Conservation (phyloP, 257 asterid genomes). For the Knoxia roxburghii region DNA sequence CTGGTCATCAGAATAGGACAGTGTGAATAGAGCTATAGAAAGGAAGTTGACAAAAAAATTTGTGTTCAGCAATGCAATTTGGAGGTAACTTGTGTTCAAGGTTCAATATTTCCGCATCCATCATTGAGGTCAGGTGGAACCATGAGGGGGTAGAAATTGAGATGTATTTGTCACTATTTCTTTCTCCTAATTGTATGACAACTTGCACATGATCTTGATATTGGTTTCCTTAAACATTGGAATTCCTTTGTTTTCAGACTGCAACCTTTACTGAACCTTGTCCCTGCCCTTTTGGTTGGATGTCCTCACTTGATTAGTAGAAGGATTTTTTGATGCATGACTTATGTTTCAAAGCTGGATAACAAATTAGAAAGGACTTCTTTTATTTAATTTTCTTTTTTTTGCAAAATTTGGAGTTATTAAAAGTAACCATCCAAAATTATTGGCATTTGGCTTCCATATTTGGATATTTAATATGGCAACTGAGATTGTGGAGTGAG, state of each 20-base stretch:
- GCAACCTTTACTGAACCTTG: not conserved
- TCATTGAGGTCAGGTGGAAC: not conserved
- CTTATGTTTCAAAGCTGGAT: not conserved
- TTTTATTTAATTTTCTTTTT: too few relatives aligned
- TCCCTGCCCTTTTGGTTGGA: not conserved
- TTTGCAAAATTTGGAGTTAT: not conserved
- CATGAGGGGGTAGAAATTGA: not conserved
- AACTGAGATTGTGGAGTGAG: not conserved
- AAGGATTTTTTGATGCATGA: not conserved
- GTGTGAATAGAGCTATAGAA: too few relatives aligned
- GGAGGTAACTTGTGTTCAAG: not conserved
- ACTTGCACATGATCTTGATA: not conserved
- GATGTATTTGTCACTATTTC: not conserved
- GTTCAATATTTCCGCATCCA: not conserved
- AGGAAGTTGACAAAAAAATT: not conserved
- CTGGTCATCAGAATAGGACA: too few relatives aligned
- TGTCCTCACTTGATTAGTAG: not conserved
- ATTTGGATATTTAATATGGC: not conserved
- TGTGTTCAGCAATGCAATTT: not conserved
- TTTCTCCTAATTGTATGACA: not conserved
- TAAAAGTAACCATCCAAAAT: not conserved
- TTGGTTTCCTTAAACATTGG: not conserved
- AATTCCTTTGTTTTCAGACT: not conserved
- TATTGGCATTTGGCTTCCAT: not conserved
- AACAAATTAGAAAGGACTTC: not conserved